A percentile compares a stretch with the other conserved stretches of the same genome.
These are phyloP conservation scores for Polyplosphaeria fusca DNA, from an alignment of 495 filamentous ascomycete genomes.

Conservation along the genomic window DNA sequence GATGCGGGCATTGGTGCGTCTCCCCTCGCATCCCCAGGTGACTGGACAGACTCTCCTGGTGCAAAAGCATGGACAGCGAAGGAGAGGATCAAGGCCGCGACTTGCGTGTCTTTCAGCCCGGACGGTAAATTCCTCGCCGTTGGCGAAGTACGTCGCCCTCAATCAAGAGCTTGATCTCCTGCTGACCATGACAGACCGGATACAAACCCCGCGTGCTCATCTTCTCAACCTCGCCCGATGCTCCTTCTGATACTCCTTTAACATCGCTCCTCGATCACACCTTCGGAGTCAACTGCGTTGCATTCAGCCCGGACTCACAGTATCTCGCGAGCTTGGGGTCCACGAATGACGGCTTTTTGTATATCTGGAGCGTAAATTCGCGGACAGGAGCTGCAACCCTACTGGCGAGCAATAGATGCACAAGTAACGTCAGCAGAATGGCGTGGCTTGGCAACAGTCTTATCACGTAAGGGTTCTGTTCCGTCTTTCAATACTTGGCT, in stretches of 20 bases:
- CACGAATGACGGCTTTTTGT: conserved; percentile 89
- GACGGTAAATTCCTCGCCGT: conserved; percentile 88
- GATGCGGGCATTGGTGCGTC: conserved; percentile 51
- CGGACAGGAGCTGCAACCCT: conserved; percentile 81
- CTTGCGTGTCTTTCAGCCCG: conserved; percentile 86
- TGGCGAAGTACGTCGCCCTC: conserved; percentile 64
- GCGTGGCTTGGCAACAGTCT: conserved; percentile 77
- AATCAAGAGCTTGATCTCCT: neutral
- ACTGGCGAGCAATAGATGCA: conserved; percentile 93
- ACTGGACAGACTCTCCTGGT: conserved; percentile 58
- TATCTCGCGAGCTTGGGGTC: conserved; percentile 86
- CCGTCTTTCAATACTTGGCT: neutral
- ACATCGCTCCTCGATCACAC: conserved; percentile 83
- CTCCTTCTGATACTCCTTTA: conserved; percentile 75
- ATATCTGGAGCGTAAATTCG: conserved; percentile 81
- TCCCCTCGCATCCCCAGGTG: conserved; percentile 44
- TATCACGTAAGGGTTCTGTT: conserved; percentile 62
- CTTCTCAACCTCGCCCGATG: conserved; percentile 73
- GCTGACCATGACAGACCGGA: conserved; percentile 59
- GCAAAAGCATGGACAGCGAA: conserved; percentile 77
- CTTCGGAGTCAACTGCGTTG: conserved; percentile 81
- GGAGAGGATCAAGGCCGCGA: conserved; percentile 91
- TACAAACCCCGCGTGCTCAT: conserved; percentile 89
- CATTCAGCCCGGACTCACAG: conserved; percentile 83
- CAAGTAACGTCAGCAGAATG: conserved; percentile 74